A percentile compares a stretch with the other conserved stretches of the same genome.
phyloP scores from a whole-genome alignment of 257 asterid genomes.

The Paulownia fortunei region DNA sequence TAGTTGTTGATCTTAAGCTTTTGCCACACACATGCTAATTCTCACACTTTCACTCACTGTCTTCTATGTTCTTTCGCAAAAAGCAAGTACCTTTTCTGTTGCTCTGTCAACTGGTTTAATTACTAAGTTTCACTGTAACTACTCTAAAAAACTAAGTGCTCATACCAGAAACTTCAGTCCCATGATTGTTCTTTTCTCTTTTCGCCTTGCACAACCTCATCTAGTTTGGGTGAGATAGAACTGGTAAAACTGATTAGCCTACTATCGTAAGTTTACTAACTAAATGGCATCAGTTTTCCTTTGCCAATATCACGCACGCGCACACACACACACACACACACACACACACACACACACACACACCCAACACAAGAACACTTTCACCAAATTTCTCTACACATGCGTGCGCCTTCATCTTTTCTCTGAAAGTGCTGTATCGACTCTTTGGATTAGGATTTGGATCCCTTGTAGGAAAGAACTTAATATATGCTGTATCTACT shows the following conservation, averaged over 20 bases:
- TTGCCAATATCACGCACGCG: not conserved
- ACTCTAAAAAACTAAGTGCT: not conserved
- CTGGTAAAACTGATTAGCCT: not conserved
- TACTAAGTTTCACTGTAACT: not conserved
- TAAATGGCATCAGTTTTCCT: not conserved
- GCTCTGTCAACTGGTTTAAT: slow-evolving; percentile 1
- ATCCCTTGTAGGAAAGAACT: not conserved
- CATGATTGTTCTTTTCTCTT: not conserved
- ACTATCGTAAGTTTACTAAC: not conserved
- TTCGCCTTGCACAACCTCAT: not conserved
- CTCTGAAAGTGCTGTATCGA: not conserved
- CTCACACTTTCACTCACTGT: not conserved
- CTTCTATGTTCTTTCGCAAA: not conserved
- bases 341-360: too few relatives aligned
- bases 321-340: too few relatives aligned
- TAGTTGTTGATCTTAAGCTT: slow-evolving; percentile 16
- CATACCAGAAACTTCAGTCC: slow-evolving; percentile 4
- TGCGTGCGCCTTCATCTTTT: not conserved
- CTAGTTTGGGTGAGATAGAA: not conserved
- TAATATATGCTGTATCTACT: not conserved
- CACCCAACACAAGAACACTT: not conserved
- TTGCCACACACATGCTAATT: not conserved
- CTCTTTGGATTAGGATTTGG: not conserved
- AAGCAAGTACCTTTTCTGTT: not conserved
- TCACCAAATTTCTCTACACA: not conserved